A percentile compares a stretch with the other conserved stretches of the same genome.
These are phyloP conservation scores for Gossypium arboreum DNA, from an alignment of 345 rosid genomes.

Conservation along the genomic window DNA sequence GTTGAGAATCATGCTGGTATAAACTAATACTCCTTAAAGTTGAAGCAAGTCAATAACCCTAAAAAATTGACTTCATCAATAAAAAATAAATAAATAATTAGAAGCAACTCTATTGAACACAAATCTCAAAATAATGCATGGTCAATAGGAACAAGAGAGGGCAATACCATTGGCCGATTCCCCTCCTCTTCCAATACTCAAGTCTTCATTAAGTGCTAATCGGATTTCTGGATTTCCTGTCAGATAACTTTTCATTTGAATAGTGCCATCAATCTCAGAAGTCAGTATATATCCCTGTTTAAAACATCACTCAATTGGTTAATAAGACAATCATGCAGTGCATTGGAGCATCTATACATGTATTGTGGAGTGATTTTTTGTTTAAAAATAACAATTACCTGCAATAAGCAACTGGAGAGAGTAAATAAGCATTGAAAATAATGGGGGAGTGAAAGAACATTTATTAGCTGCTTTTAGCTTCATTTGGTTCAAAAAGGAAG, in stretches of 20 bases:
- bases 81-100: slow-evolving; percentile 10
- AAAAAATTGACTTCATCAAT: neutral
- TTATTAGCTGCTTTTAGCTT: neutral
- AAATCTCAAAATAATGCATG: slow-evolving; percentile 18
- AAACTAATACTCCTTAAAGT: neutral
- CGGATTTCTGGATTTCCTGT: slow-evolving; percentile 95
- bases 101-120: slow-evolving; percentile 21
- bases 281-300: slow-evolving; percentile 91
- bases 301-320: slow-evolving; percentile 6
- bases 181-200: slow-evolving; percentile 75
- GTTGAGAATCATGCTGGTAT: slow-evolving; percentile 7
- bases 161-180: slow-evolving; percentile 69
- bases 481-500: neutral
- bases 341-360: neutral
- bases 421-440: neutral
- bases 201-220: slow-evolving; percentile 89
- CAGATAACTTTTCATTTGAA: slow-evolving; percentile 99
- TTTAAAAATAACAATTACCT: neutral
- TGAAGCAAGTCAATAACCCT: neutral
- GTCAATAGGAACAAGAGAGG: slow-evolving; percentile 11
- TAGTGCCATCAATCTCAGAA: slow-evolving; percentile 97
- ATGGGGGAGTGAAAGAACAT: neutral
- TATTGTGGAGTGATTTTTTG: neutral
- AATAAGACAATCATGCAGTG: neutral
- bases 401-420: neutral